phyloP scores from a whole-genome alignment of 495 filamentous ascomycete genomes.

The Trichoderma gamsii region DNA sequence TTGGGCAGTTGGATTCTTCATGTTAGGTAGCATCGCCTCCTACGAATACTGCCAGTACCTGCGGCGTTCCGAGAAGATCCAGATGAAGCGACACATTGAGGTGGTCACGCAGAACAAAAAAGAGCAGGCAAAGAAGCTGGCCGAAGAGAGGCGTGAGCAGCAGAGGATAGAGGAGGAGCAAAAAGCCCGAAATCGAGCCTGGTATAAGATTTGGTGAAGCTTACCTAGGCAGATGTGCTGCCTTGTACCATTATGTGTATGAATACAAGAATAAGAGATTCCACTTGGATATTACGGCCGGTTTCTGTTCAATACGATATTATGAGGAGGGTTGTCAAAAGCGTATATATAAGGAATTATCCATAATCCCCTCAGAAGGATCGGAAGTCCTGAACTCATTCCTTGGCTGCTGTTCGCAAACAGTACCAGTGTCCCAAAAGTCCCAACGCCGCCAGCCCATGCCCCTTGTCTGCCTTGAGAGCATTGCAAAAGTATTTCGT shows the following conservation, averaged over 20 bases:
- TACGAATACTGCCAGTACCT: constrained; percentile 77
- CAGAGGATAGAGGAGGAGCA: constrained; percentile 41
- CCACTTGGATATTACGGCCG: background rate
- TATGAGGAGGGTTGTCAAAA: background rate
- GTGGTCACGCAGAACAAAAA: constrained; percentile 68
- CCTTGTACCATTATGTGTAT: background rate
- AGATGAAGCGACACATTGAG: constrained; percentile 74
- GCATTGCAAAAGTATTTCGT: background rate
- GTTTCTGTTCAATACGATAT: background rate
- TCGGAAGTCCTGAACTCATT: background rate
- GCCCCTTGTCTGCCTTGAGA: background rate
- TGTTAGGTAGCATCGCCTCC: constrained; percentile 53
- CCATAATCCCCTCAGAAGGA: background rate
- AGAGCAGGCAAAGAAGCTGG: constrained; percentile 51
- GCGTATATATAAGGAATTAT: background rate
- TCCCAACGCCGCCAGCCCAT: background rate
- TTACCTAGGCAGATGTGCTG: constrained; percentile 8
- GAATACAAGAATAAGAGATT: background rate
- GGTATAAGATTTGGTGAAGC: constrained; percentile 50
- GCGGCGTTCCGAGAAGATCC: constrained; percentile 62
- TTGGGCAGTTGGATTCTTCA: constrained; percentile 77
- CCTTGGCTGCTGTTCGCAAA: too few species aligned
- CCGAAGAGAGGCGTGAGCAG: constrained; percentile 41
- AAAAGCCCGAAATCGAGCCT: constrained; percentile 25
- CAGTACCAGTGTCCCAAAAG: background rate